Conservation (phyloP, 192 early-diverging fungal species). For the Funneliformis mosseae region DNA sequence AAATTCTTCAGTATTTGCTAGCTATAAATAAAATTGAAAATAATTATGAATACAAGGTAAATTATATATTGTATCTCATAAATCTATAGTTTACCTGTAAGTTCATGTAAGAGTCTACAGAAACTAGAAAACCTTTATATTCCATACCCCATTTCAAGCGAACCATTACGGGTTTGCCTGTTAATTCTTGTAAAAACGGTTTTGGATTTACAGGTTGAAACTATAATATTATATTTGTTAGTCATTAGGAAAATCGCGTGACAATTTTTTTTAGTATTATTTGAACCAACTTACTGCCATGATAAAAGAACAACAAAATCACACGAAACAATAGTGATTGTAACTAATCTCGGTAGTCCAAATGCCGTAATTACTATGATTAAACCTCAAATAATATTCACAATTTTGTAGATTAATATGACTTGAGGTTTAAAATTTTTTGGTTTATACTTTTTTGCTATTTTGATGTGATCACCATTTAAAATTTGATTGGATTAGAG, state of each 20-base stretch:
- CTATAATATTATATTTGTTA: constrained; percentile 39
- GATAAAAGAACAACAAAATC: neutral
- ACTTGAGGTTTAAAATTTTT: too few species aligned
- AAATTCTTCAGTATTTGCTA: constrained; percentile 94
- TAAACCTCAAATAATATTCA: too few species aligned
- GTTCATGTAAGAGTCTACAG: constrained; percentile 99
- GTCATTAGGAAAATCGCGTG: neutral
- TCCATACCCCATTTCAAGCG: constrained; percentile 99
- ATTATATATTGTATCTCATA: neutral
- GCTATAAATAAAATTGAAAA: constrained; percentile 51
- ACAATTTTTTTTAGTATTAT: neutral
- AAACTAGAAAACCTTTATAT: constrained; percentile 90
- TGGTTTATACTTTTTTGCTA: too few species aligned
- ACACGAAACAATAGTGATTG: too few species aligned
- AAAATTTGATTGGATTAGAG: too few species aligned
- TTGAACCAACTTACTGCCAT: neutral
- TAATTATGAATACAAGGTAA: neutral
- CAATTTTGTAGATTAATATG: too few species aligned
- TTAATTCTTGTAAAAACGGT: constrained; percentile 92
- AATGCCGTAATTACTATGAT: too few species aligned
- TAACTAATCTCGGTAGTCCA: too few species aligned
- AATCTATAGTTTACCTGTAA: constrained; percentile 62
- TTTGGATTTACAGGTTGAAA: constrained; percentile 96
- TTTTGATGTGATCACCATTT: too few species aligned
- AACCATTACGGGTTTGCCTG: constrained; percentile 89